Evolutionary conservation across 73 alveolate species (phyloP).

Genomic region (Paraurostyla sp.): DNA sequence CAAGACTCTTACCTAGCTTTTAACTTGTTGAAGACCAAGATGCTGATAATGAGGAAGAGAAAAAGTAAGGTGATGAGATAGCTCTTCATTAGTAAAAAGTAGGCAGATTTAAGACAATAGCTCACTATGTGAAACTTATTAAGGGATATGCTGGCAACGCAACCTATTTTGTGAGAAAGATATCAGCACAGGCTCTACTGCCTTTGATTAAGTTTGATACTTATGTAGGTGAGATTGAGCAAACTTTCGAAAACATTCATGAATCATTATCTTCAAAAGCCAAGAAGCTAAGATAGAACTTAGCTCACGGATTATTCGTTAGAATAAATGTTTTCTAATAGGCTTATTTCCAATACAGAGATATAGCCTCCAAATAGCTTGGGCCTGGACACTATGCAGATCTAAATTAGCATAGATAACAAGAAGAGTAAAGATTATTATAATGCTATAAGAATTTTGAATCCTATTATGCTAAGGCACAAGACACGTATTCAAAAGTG

Average conservation of each 20-base stretch:
- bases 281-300: conserved; percentile 14
- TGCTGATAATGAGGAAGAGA: background rate
- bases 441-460: background rate
- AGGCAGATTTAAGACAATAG: background rate
- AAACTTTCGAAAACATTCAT: background rate
- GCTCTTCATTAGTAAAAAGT: too few species aligned
- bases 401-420: background rate
- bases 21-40: background rate
- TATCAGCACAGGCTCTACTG: conserved; percentile 53
- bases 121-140: conserved; percentile 37
- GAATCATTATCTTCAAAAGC: background rate
- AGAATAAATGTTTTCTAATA: conserved; percentile 21
- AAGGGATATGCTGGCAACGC: conserved; percentile 28
- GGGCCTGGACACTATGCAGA: conserved; percentile 49
- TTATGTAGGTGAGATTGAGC: background rate
- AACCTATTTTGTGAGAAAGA: conserved; percentile 62
- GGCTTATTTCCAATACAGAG: conserved; percentile 57
- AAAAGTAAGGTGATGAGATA: background rate
- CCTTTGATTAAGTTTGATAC: conserved; percentile 58
- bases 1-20: conserved; percentile 50
- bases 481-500: background rate
- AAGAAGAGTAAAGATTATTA: conserved; percentile 6
- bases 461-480: background rate
- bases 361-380: conserved; percentile 13
- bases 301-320: conserved; percentile 54